Percentiles rank a stretch among this genome's conserved stretches.
These are phyloP conservation scores for Glomus cerebriforme DNA, from an alignment of 192 early-diverging fungal species.

Conservation along the genomic window DNA sequence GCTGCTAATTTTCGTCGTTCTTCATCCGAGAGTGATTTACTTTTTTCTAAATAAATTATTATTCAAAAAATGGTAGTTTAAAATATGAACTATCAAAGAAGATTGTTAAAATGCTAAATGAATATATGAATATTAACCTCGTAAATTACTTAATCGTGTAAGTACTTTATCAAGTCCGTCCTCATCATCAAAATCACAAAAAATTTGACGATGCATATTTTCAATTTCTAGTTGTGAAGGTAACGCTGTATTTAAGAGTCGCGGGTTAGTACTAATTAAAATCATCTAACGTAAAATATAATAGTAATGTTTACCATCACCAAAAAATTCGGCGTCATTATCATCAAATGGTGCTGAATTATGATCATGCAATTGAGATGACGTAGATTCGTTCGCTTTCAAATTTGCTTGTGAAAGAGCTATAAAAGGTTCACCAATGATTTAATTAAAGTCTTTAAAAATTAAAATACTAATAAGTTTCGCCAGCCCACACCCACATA, in stretches of 20 bases:
- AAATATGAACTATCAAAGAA: neutral
- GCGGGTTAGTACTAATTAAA: neutral
- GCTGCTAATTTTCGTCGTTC: constrained; percentile 58
- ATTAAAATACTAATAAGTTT: too few species aligned
- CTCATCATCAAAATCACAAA: constrained; percentile 41
- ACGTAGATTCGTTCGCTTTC: neutral
- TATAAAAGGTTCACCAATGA: neutral
- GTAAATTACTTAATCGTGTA: constrained; percentile 40
- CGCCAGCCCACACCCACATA: too few species aligned
- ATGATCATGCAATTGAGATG: neutral
- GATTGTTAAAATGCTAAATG: neutral
- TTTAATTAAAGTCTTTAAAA: too few species aligned
- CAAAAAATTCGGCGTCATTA: constrained; percentile 22
- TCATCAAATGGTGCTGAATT: neutral
- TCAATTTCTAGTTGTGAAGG: constrained; percentile 36
- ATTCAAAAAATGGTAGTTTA: too few species aligned
- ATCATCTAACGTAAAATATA: neutral
- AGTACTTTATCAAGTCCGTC: constrained; percentile 51
- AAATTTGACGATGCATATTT: constrained; percentile 42
- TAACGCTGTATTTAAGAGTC: neutral
- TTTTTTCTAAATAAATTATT: constrained; percentile 43
- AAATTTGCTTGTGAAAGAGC: neutral
- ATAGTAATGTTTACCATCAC: neutral
- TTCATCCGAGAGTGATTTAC: constrained; percentile 53
- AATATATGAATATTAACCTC: constrained; percentile 48